Evolutionary conservation across 2,329 filamentous ascomycete species (phyloP).

Genomic region (Cadophora sp.): DNA sequence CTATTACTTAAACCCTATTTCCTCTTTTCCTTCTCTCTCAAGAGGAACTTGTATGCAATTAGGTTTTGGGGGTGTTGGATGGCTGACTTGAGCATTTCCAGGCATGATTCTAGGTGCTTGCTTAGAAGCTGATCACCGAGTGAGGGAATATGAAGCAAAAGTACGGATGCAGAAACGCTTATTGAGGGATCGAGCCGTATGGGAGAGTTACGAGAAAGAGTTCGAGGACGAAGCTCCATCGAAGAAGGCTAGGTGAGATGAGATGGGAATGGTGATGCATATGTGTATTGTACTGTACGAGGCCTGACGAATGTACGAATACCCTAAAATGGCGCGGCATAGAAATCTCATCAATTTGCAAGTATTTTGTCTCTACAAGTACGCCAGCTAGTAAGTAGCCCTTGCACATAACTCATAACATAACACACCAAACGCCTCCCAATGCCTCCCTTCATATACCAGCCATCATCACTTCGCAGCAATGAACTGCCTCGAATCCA

Average conservation of each 20-base stretch:
- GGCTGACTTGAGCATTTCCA: slow-evolving; percentile 22
- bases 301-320: slow-evolving; percentile 4
- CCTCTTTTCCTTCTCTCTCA: not conserved
- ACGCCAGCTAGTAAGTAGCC: slow-evolving; percentile 24
- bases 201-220: slow-evolving; percentile 71
- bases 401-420: slow-evolving; percentile 29
- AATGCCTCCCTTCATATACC: slow-evolving; percentile 27
- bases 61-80: not conserved
- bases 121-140: slow-evolving; percentile 74
- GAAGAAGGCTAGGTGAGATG: slow-evolving; percentile 30
- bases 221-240: slow-evolving; percentile 34
- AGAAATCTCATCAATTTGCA: slow-evolving; percentile 15
- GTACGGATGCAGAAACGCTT: slow-evolving; percentile 70
- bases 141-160: slow-evolving; percentile 70
- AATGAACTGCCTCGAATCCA: slow-evolving; percentile 86
- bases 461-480: slow-evolving; percentile 33
- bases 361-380: slow-evolving; percentile 25
- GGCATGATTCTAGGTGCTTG: slow-evolving; percentile 78
- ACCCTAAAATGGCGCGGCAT: slow-evolving; percentile 6
- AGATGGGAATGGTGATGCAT: not conserved
- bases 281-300: not conserved
- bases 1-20: no score
- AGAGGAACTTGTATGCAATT: no score
- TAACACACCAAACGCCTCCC: slow-evolving; percentile 36
- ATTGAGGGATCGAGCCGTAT: slow-evolving; percentile 69